phyloP scores from a whole-genome alignment of 441 rosid genomes.

The Pelargonium myrrhifolium region DNA sequence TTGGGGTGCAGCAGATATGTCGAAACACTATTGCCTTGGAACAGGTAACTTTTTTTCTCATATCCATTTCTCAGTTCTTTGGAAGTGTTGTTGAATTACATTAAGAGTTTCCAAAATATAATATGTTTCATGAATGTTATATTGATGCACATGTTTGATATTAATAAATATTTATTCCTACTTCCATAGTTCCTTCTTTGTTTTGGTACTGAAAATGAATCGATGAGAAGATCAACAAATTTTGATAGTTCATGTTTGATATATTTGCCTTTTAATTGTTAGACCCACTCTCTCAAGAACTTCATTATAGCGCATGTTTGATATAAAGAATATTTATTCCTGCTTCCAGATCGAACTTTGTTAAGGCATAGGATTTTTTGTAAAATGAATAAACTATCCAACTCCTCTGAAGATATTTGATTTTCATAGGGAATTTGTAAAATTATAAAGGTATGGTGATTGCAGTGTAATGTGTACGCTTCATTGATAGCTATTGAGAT shows the following conservation, averaged over 20 bases:
- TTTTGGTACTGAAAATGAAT: neutral
- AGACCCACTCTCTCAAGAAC: neutral
- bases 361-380: neutral
- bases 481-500: too few species aligned
- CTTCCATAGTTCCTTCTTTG: neutral
- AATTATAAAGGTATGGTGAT: too few species aligned
- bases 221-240: neutral
- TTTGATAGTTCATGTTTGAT: neutral
- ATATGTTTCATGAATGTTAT: too few species aligned
- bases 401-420: too few species aligned
- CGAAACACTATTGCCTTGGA: conserved; percentile 92
- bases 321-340: too few species aligned
- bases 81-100: neutral
- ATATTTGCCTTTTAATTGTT: neutral
- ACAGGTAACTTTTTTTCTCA: conserved; percentile 45
- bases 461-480: too few species aligned
- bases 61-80: neutral
- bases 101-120: neutral
- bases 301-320: too few species aligned
- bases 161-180: too few species aligned
- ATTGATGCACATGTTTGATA: too few species aligned
- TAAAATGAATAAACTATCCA: too few species aligned
- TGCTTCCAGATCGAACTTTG: neutral
- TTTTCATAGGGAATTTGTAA: too few species aligned
- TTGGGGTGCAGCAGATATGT: conserved; percentile 98